Percentiles rank a stretch among this genome's conserved stretches.
phyloP scores from a whole-genome alignment of 2,329 filamentous ascomycete species.

The Metarhizium sp. region DNA sequence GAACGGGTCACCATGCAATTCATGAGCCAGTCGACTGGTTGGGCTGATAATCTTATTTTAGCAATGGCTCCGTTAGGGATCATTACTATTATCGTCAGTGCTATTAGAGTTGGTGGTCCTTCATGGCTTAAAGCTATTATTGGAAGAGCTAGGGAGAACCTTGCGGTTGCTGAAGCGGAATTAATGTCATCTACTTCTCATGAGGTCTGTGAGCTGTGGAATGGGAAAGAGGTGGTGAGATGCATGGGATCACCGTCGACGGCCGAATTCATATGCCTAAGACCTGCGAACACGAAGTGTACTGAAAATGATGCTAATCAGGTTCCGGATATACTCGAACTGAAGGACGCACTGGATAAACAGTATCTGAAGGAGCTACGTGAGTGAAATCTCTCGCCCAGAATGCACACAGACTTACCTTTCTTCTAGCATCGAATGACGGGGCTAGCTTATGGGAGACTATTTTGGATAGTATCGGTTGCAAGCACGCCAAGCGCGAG shows the following conservation, averaged over 20 bases:
- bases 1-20: conserved; percentile 38
- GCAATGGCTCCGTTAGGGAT: conserved; percentile 36
- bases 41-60: conserved; percentile 35
- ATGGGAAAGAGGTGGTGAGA: conserved; percentile 25
- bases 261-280: conserved; percentile 10
- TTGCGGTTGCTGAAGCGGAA: conserved; percentile 29
- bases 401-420: no score
- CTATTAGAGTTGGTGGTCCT: conserved; percentile 35
- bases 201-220: conserved; percentile 35
- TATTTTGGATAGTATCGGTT: no score
- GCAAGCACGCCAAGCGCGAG: no score
- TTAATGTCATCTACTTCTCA: conserved; percentile 36
- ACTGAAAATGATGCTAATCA: neutral
- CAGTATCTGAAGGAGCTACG: no score
- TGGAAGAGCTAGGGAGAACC: conserved; percentile 33
- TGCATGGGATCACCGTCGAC: conserved; percentile 9
- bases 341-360: no score
- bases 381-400: no score
- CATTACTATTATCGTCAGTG: conserved; percentile 31
- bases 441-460: no score
- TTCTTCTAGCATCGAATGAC: no score
- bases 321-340: no score
- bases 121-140: conserved; percentile 32
- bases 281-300: neutral
- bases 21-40: conserved; percentile 30